Evolutionary conservation across 73 alveolate genomes (phyloP).

Genomic region (Paramecium sonneborni): DNA sequence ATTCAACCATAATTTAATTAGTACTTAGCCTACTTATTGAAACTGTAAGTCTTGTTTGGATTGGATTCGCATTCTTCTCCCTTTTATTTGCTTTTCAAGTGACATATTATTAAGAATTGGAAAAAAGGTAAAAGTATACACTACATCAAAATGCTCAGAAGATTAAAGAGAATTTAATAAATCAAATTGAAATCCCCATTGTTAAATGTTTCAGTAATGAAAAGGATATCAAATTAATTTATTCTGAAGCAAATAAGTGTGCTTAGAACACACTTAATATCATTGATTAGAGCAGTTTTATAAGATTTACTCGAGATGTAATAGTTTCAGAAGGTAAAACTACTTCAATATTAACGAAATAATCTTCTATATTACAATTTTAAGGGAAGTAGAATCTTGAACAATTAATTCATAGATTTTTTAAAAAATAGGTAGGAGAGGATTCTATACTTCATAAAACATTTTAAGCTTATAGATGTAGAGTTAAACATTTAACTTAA

Average conservation of each 20-base stretch:
- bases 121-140: background rate
- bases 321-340: background rate
- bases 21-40: background rate
- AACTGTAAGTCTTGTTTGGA: background rate
- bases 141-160: background rate
- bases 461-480: slow-evolving; percentile 6
- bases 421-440: background rate
- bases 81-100: background rate
- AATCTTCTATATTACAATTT: background rate
- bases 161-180: background rate
- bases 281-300: background rate
- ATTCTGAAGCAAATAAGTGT: background rate
- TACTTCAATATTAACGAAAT: background rate
- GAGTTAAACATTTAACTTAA: background rate
- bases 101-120: background rate
- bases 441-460: background rate
- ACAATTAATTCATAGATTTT: background rate
- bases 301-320: background rate
- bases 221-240: background rate
- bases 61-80: slow-evolving; percentile 9
- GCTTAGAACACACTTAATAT: background rate
- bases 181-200: background rate
- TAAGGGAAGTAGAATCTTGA: background rate
- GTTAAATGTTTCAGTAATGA: background rate
- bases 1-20: background rate